phyloP scores from a whole-genome alignment of 306 rosid species.

The Acacia acuminata region DNA sequence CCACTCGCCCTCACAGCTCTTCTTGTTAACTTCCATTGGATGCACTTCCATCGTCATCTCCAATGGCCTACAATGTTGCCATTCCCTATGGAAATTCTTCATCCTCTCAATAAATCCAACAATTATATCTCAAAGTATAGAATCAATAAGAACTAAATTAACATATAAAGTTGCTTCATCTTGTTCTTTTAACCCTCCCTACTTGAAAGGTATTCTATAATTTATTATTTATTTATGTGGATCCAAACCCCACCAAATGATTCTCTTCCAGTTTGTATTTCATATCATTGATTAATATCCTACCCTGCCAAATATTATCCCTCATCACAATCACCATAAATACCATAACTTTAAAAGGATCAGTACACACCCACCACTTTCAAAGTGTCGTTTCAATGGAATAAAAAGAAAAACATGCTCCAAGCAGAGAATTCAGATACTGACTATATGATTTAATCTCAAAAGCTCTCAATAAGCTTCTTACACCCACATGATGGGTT shows the following conservation, averaged over 20 bases:
- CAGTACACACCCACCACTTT: not conserved
- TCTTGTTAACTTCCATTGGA: not conserved
- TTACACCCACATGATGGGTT: conserved; percentile 32
- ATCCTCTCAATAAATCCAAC: not conserved
- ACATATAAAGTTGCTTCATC: not conserved
- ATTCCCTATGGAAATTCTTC: not conserved
- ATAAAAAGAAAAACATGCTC: not conserved
- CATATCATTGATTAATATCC: not conserved
- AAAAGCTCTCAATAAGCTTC: not conserved
- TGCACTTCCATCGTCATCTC: not conserved
- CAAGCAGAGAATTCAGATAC: not conserved
- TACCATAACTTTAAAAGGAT: not conserved
- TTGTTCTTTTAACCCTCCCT: not conserved
- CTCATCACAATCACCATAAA: not conserved
- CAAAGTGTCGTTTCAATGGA: not conserved
- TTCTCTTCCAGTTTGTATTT: not conserved
- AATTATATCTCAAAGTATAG: not conserved
- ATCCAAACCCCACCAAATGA: not conserved
- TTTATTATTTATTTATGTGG: not conserved
- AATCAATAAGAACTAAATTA: not conserved
- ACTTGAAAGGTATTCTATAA: not conserved
- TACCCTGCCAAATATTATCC: not conserved
- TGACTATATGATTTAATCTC: not conserved
- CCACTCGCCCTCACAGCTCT: not conserved
- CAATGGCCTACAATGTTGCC: not conserved